phyloP scores from a whole-genome alignment of 2,329 filamentous ascomycete species.

The Xylaria sp. region DNA sequence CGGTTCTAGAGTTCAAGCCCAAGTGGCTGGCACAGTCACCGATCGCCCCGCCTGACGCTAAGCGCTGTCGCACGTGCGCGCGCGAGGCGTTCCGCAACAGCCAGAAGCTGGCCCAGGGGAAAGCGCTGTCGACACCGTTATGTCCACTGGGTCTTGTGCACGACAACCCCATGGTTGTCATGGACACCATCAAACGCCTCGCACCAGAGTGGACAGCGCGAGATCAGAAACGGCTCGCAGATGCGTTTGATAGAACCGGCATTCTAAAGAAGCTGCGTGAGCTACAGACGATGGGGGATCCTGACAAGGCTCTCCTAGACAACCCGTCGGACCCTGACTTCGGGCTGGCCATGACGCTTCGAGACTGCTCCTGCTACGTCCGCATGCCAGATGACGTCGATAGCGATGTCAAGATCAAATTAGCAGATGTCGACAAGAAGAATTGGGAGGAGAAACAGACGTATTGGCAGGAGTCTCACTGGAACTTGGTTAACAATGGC shows the following conservation, averaged over 20 bases:
- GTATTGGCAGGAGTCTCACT: conserved; percentile 72
- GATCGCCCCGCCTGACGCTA: conserved; percentile 66
- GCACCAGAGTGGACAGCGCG: conserved; percentile 41
- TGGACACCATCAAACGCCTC: conserved; percentile 50
- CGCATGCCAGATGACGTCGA: conserved; percentile 53
- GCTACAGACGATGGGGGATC: conserved; percentile 49
- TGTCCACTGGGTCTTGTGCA: conserved; percentile 71
- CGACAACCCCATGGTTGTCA: conserved; percentile 51
- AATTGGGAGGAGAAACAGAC: conserved; percentile 67
- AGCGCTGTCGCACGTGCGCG: conserved; percentile 78
- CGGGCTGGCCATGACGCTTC: conserved; percentile 76
- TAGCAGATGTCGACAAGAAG: conserved; percentile 82
- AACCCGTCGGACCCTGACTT: conserved; percentile 53
- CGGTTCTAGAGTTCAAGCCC: conserved; percentile 77
- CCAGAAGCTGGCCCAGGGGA: conserved; percentile 48
- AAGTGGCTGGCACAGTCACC: conserved; percentile 84
- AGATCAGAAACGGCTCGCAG: conserved; percentile 42
- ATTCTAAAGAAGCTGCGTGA: conserved; percentile 46
- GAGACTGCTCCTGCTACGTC: conserved; percentile 79
- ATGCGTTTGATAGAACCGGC: conserved; percentile 47
- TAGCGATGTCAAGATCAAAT: conserved; percentile 57
- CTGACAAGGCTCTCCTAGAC: conserved; percentile 50
- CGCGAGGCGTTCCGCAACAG: conserved; percentile 52
- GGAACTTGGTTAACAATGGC: conserved; percentile 65
- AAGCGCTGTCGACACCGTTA: conserved; percentile 50